Conservation (phyloP, 1,284 basidiomycete genomes). For the Cryptococcus deneoformans region DNA sequence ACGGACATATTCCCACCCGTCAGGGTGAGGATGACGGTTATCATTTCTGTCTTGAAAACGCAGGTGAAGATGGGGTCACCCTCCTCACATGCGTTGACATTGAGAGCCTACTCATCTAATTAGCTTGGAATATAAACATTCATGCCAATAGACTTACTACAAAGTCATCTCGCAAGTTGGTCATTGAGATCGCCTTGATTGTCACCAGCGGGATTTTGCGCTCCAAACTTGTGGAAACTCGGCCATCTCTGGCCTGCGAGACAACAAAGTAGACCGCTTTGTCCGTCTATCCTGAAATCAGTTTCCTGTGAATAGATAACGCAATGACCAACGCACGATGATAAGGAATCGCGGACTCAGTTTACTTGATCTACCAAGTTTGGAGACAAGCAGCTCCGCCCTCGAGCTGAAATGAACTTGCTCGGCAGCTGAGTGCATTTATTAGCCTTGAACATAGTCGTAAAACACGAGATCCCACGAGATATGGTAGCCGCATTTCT, state of each 20-base stretch:
- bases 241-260: slow-evolving; percentile 66
- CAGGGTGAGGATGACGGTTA: slow-evolving; percentile 74
- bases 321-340: slow-evolving; percentile 59
- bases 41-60: slow-evolving; percentile 94
- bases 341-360: slow-evolving; percentile 87
- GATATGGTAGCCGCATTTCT: slow-evolving; percentile 70
- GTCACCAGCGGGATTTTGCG: slow-evolving; percentile 86
- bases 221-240: slow-evolving; percentile 64
- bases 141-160: slow-evolving; percentile 52
- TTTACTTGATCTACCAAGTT: slow-evolving; percentile 84
- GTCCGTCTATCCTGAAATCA: slow-evolving; percentile 61
- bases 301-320: not conserved
- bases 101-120: slow-evolving; percentile 56
- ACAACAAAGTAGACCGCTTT: slow-evolving; percentile 86
- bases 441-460: not conserved
- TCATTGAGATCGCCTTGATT: slow-evolving; percentile 81
- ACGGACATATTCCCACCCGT: slow-evolving; percentile 76
- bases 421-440: slow-evolving; percentile 55
- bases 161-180: slow-evolving; percentile 93
- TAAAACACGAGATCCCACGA: slow-evolving; percentile 53
- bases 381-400: slow-evolving; percentile 81
- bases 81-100: slow-evolving; percentile 74
- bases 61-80: slow-evolving; percentile 94
- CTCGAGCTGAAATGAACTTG: slow-evolving; percentile 83
- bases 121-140: not conserved